phyloP scores from a whole-genome alignment of 139 green algal species.

The Prasinococcaceae sp. region DNA sequence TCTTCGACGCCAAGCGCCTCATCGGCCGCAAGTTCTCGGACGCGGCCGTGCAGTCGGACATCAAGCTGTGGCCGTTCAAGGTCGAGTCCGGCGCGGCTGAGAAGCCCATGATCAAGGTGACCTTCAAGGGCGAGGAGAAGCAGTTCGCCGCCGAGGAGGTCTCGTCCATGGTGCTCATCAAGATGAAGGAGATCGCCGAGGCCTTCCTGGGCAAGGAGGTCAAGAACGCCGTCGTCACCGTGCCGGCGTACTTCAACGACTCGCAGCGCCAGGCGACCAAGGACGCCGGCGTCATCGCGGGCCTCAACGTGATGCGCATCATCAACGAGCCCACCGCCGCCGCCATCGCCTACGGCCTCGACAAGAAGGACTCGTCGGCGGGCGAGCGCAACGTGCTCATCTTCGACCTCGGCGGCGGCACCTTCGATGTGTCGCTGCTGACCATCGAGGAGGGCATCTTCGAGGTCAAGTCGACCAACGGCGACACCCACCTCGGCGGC shows the following conservation, averaged over 20 bases:
- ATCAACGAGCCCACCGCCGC: constrained; percentile 95
- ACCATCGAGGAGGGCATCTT: constrained; percentile 98
- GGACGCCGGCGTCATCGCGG: constrained; percentile 85
- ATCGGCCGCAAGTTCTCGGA: constrained; percentile 84
- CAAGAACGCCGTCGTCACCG: constrained; percentile 89
- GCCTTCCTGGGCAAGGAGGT: constrained; percentile 53
- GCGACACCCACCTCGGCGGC: constrained; percentile 93
- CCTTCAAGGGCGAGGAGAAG: constrained; percentile 90
- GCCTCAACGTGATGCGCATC: constrained; percentile 88
- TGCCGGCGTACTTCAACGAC: constrained; percentile 98
- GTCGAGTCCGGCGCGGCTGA: constrained; percentile 48
- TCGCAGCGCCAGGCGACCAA: constrained; percentile 93
- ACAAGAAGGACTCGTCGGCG: constrained; percentile 53
- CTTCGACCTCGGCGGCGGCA: constrained; percentile 93
- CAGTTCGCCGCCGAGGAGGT: constrained; percentile 88
- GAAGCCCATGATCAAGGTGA: constrained; percentile 81
- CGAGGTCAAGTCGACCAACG: constrained; percentile 93
- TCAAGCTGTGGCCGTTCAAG: constrained; percentile 80
- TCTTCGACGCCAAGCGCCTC: constrained; percentile 95
- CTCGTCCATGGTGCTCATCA: constrained; percentile 87
- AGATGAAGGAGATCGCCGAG: constrained; percentile 94
- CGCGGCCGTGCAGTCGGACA: constrained; percentile 69
- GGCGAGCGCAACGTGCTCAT: constrained; percentile 48
- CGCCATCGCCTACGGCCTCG: constrained; percentile 80
- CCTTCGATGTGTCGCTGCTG: constrained; percentile 97